A percentile compares a stretch with the other conserved stretches of the same genome.
These are phyloP conservation scores for Pythium insidiosum DNA, from an alignment of 352 stramenopile genomes.

Conservation along the genomic window DNA sequence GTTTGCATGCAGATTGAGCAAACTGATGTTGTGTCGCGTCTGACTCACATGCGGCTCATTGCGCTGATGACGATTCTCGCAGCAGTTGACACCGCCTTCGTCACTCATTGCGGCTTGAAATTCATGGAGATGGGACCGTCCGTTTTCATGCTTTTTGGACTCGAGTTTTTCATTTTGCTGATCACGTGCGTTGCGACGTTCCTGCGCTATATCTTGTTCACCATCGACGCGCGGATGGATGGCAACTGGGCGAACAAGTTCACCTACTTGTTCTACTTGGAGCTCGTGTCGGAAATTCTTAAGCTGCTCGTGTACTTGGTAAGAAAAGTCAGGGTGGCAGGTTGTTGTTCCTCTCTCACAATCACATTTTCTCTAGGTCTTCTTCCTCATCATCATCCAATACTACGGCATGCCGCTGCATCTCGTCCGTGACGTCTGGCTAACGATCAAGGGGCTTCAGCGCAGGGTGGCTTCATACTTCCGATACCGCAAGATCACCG, in stretches of 20 bases:
- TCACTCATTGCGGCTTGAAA: conserved; percentile 82
- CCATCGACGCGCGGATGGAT: conserved; percentile 89
- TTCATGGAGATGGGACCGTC: conserved; percentile 80
- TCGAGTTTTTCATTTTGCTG: conserved; percentile 95
- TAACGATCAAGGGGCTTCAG: conserved; percentile 86
- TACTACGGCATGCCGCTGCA: conserved; percentile 98
- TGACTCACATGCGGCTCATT: conserved; percentile 84
- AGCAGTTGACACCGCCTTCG: conserved; percentile 80
- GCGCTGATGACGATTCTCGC: conserved; percentile 85
- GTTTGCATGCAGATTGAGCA: conserved; percentile 71
- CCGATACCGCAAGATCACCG: conserved; percentile 92
- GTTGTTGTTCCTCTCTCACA: no score
- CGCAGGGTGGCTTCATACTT: conserved; percentile 80
- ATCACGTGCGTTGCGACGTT: conserved; percentile 89
- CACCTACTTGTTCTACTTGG: conserved; percentile 92
- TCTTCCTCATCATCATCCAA: conserved; percentile 97
- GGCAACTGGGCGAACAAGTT: conserved; percentile 87
- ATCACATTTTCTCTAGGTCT: conserved; percentile 81
- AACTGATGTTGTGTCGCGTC: conserved; percentile 65
- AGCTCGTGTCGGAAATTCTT: conserved; percentile 92
- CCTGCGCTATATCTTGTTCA: conserved; percentile 89
- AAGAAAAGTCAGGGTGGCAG: conserved; percentile 2
- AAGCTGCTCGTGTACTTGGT: conserved; percentile 96
- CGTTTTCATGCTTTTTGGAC: conserved; percentile 95
- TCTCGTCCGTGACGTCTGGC: conserved; percentile 95